phyloP scores from a whole-genome alignment of 1,284 basidiomycete species.

The Somion occarium region DNA sequence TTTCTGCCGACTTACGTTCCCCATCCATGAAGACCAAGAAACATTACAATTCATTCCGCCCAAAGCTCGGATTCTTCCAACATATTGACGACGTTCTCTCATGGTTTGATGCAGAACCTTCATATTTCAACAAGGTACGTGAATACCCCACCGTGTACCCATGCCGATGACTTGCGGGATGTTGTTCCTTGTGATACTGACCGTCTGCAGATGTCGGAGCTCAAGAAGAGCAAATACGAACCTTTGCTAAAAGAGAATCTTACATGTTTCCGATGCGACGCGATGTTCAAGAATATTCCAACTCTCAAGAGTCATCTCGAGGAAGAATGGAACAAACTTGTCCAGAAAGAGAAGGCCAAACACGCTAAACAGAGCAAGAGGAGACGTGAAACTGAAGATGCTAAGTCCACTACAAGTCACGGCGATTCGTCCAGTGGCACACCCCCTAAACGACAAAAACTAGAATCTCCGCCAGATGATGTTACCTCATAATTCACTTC shows the following conservation, averaged over 20 bases:
- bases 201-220: slow-evolving; percentile 42
- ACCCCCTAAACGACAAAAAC: neutral
- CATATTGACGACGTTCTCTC: slow-evolving; percentile 69
- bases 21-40: slow-evolving; percentile 83
- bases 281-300: slow-evolving; percentile 68
- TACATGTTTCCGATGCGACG: slow-evolving; percentile 64
- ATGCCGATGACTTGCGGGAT: neutral
- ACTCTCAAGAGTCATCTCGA: slow-evolving; percentile 70
- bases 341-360: slow-evolving; percentile 32
- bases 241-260: slow-evolving; percentile 63
- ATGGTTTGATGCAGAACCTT: slow-evolving; percentile 65
- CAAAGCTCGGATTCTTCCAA: slow-evolving; percentile 83
- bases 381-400: slow-evolving; percentile 1
- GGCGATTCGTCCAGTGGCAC: neutral
- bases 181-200: neutral
- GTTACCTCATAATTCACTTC: too few species aligned
- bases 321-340: slow-evolving; percentile 51
- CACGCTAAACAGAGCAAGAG: slow-evolving; percentile 7
- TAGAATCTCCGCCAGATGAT: neutral
- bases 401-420: neutral
- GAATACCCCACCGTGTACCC: neutral
- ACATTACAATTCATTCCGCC: slow-evolving; percentile 94
- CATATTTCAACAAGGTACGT: slow-evolving; percentile 48
- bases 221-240: slow-evolving; percentile 55
- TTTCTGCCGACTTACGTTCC: slow-evolving; percentile 80